Percentiles rank a stretch among this genome's conserved stretches.
phyloP scores from a whole-genome alignment of 306 rosid genomes.

The Fragaria iinumae region DNA sequence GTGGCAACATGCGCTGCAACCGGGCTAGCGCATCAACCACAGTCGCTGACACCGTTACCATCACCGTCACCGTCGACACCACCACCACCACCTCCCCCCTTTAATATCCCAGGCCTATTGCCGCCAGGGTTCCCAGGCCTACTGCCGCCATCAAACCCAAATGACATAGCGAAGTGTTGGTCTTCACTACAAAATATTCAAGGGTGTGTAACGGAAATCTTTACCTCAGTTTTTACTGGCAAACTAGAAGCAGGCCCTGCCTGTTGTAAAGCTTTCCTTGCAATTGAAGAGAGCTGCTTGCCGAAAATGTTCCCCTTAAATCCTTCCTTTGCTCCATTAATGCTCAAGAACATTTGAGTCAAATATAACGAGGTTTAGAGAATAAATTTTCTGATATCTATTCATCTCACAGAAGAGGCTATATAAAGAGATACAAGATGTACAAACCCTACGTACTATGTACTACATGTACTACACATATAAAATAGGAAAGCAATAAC shows the following conservation, averaged over 20 bases:
- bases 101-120: background rate
- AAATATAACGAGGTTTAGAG: too few relatives aligned
- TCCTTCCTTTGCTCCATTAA: constrained; percentile 9
- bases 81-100: background rate
- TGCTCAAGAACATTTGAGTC: constrained; percentile 14
- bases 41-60: too few relatives aligned
- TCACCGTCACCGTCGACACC: too few relatives aligned
- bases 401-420: too few relatives aligned
- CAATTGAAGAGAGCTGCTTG: constrained; percentile 13
- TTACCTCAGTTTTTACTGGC: background rate
- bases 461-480: too few relatives aligned
- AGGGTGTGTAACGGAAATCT: background rate
- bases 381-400: too few relatives aligned
- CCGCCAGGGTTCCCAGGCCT: background rate
- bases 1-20: constrained; percentile 1
- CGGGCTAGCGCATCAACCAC: background rate
- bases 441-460: too few relatives aligned
- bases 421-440: too few relatives aligned
- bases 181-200: background rate
- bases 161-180: constrained; percentile 7
- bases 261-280: constrained; percentile 22
- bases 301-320: background rate
- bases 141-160: background rate
- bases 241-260: background rate
- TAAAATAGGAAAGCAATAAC: too few relatives aligned